Evolutionary conservation across 2,329 filamentous ascomycete species (phyloP), one percentile per base, ranked within the genome.

Genomic region (Pseudohalonectria lignicola): DNA sequence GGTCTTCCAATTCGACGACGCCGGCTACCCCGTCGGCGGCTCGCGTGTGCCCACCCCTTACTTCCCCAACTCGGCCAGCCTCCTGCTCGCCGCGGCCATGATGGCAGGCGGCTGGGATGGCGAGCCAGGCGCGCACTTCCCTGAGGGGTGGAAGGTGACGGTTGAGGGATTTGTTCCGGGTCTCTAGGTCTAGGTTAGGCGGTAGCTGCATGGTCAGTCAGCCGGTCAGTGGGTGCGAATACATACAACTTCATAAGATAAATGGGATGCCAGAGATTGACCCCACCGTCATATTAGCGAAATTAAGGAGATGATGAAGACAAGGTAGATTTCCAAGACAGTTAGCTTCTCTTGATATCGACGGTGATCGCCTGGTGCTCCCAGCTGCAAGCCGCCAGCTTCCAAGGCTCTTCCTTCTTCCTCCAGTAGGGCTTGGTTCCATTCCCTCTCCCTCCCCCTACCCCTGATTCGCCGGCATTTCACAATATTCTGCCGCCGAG

Each of bases 401-500:
- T n/a, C n/a, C n/a, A n/a, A n/a, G n/a, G n/a, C n/a, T n/a, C n/a
- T n/a, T n/a, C n/a, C n/a, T n/a, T n/a, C n/a, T n/a, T n/a, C n/a
- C n/a, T n/a, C n/a, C n/a, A n/a, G n/a, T n/a, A n/a, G n/a, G n/a
- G n/a, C n/a, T n/a, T n/a, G n/a, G n/a, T n/a, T n/a, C n/a, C n/a
- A n/a, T n/a, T n/a, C n/a, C n/a, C n/a, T n/a, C n/a, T n/a, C n/a
- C n/a, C 32, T 21, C 12, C 32, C 8, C 17, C 15, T 18, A 17
- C 28, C 19, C 21, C 28, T 17, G 31, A 26, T 25, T 32, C 35
- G 40, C 32, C 19, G 61, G 68, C 71, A 74, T 75, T 75, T 75
- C 71, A 75, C 71, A 75, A 75, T 75, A 75, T 74, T 75, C 71
- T 74, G 71, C 67, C 63, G 50, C 51, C 45, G 46, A 49, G 44